Conservation (phyloP, 164 flowering plant genomes). For the Santalum album region DNA sequence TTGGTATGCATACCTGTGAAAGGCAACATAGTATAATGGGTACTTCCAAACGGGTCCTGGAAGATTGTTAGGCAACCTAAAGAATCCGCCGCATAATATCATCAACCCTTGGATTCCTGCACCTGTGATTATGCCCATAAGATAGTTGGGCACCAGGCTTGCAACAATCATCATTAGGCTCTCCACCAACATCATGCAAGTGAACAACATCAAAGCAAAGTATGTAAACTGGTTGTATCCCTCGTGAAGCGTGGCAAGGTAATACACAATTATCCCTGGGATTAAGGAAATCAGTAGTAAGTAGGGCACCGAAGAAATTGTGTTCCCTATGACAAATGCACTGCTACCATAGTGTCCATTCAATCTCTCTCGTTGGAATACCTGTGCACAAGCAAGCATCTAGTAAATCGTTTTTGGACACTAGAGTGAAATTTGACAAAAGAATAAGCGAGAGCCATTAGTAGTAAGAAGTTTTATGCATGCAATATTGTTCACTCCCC, state of each 20-base stretch:
- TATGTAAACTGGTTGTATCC: conserved; percentile 28
- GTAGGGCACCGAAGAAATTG: conserved; percentile 49
- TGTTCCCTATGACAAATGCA: conserved; percentile 45
- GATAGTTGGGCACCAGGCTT: conserved; percentile 47
- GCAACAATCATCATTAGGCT: conserved; percentile 65
- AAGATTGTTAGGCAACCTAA: conserved; percentile 40
- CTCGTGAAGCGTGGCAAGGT: conserved; percentile 29
- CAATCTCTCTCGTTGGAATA: conserved; percentile 43
- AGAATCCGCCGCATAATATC: conserved; percentile 47
- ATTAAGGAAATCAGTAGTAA: conserved; percentile 32
- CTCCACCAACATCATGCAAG: conserved; percentile 39
- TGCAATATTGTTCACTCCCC: too few relatives aligned
- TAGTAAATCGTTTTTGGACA: too few relatives aligned
- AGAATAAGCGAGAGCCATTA: too few relatives aligned
- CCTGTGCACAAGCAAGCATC: conserved; percentile 13
- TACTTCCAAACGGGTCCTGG: conserved; percentile 53
- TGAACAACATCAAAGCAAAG: conserved; percentile 28
- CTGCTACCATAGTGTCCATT: conserved; percentile 52
- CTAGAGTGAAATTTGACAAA: too few relatives aligned
- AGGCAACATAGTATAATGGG: conserved; percentile 44
- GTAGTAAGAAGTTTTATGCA: too few relatives aligned
- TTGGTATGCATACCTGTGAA: conserved; percentile 40
- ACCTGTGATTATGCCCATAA: conserved; percentile 52
- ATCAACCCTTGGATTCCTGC: conserved; percentile 56
- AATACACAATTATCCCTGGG: conserved; percentile 48